Conservation (phyloP, 2,329 filamentous ascomycete species). For the Talaromyces sp. region DNA sequence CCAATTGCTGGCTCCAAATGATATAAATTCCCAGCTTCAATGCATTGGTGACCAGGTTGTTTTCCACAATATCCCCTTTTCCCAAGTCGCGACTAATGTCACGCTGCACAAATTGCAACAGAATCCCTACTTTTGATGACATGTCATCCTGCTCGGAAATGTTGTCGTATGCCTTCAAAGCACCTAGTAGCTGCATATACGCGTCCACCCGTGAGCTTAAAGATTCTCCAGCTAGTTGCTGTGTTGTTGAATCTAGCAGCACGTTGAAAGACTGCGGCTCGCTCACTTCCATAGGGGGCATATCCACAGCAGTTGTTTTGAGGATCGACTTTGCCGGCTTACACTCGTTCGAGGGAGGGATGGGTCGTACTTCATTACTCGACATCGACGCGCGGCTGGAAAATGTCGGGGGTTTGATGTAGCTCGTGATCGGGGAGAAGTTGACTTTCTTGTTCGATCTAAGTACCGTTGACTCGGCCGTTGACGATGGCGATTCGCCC, state of each 20-base stretch:
- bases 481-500: constrained; percentile 43
- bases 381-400: constrained; percentile 33
- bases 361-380: constrained; percentile 30
- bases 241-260: constrained; percentile 81
- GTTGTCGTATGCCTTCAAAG: constrained; percentile 76
- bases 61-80: constrained; percentile 57
- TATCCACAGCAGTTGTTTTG: constrained; percentile 58
- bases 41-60: constrained; percentile 71
- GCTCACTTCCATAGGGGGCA: constrained; percentile 41
- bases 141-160: constrained; percentile 72
- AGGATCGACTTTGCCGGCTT: constrained; percentile 72
- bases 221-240: constrained; percentile 73
- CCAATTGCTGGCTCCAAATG: constrained; percentile 69
- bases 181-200: constrained; percentile 73
- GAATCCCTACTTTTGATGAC: constrained; percentile 69
- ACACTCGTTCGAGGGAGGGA: constrained; percentile 50
- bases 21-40: constrained; percentile 74
- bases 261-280: constrained; percentile 62
- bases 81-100: constrained; percentile 66
- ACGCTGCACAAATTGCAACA: constrained; percentile 78
- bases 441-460: constrained; percentile 57
- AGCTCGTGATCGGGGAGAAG: constrained; percentile 58
- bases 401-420: constrained; percentile 47
- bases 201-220: constrained; percentile 74
- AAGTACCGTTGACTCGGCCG: constrained; percentile 35